Conservation (phyloP, 441 rosid genomes). For the Pelargonium myrrhifolium region DNA sequence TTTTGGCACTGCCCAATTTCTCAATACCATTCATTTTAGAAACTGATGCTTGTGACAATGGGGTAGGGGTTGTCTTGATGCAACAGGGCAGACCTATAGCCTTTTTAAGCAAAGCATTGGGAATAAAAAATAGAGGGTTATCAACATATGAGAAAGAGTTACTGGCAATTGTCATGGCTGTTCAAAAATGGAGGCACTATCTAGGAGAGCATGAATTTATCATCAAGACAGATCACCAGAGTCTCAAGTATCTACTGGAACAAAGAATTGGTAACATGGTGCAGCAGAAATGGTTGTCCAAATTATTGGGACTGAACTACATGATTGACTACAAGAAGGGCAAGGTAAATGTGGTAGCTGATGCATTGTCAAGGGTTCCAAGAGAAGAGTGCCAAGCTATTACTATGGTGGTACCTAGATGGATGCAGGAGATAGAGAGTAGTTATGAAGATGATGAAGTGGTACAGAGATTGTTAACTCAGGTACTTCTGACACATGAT, state of each 20-base stretch:
- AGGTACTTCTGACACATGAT: background rate
- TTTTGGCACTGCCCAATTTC: too few species aligned
- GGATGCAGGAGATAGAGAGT: too few species aligned
- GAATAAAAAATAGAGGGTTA: background rate
- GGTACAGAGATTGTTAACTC: too few species aligned
- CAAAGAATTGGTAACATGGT: background rate
- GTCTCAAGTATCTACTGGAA: background rate
- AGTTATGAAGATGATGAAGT: too few species aligned
- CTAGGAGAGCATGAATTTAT: background rate
- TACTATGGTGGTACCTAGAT: too few species aligned
- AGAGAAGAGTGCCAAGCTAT: too few species aligned
- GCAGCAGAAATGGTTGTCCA: background rate
- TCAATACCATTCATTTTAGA: background rate
- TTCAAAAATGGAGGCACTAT: constrained; percentile 1
- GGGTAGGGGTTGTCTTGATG: background rate
- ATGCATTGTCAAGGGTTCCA: background rate
- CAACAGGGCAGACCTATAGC: background rate
- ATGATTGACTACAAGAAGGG: background rate
- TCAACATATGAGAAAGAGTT: background rate
- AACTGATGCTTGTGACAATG: background rate
- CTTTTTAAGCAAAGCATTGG: background rate
- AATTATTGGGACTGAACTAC: background rate
- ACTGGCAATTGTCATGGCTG: background rate
- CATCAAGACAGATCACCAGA: background rate
- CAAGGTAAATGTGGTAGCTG: background rate